These are phyloP conservation scores for Monosporascus sp. DNA, from an alignment of 2,329 filamentous ascomycete genomes.

Conservation along the genomic window DNA sequence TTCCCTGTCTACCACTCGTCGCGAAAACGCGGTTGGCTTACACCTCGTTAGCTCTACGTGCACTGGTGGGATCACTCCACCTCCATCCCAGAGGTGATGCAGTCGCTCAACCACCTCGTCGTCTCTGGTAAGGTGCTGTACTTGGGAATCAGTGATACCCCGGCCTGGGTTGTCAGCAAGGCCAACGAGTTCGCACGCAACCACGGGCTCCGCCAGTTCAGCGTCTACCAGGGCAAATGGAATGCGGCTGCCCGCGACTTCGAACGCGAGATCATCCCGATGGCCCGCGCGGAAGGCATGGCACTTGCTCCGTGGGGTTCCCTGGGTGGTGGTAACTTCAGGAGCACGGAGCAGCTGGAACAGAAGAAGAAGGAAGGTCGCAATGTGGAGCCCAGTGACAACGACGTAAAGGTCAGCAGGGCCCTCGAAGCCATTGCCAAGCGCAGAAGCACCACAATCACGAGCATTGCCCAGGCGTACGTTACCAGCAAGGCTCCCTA, in stretches of 20 bases:
- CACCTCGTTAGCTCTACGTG: constrained; percentile 26
- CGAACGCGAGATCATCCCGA: constrained; percentile 38
- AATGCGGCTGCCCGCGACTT: constrained; percentile 29
- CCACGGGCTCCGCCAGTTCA: constrained; percentile 31
- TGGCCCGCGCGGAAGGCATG: constrained; percentile 39
- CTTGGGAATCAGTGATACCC: constrained; percentile 34
- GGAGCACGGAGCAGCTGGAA: constrained; percentile 33
- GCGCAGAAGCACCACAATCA: constrained; percentile 46
- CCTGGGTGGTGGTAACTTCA: constrained; percentile 42
- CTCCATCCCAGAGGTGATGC: constrained; percentile 37
- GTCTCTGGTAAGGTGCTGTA: constrained; percentile 37
- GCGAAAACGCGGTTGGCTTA: too few species aligned
- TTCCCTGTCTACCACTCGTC: too few species aligned
- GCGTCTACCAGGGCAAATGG: constrained; percentile 36
- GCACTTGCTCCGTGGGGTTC: constrained; percentile 54
- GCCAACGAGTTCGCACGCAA: constrained; percentile 33
- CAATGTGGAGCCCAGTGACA: not conserved
- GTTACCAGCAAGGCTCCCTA: constrained; percentile 38
- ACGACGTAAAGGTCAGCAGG: constrained; percentile 27
- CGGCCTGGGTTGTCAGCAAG: constrained; percentile 34
- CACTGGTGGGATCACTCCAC: constrained; percentile 41
- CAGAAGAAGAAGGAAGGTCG: constrained; percentile 39
- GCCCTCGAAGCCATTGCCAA: constrained; percentile 54
- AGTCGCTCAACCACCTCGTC: constrained; percentile 36
- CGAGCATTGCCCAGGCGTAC: constrained; percentile 47